phyloP scores from a whole-genome alignment of 352 stramenopile genomes.

The Globisporangium polare region DNA sequence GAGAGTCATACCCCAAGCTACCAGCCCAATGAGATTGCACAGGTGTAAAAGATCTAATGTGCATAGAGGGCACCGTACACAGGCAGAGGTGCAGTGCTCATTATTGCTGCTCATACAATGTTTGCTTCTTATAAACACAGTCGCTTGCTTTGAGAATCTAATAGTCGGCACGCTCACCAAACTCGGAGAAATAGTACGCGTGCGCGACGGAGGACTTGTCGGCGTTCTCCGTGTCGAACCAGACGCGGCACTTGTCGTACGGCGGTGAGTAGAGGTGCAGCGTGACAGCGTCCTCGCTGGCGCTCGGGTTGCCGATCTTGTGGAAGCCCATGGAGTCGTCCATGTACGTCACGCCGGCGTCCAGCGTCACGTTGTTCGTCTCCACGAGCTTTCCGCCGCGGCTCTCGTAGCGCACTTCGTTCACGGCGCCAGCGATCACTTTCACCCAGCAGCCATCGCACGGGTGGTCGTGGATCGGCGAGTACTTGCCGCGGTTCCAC shows the following conservation, averaged over 20 bases:
- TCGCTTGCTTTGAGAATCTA: slow-evolving; percentile 11
- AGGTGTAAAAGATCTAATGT: no score
- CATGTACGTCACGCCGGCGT: slow-evolving; percentile 46
- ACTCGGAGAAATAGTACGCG: slow-evolving; percentile 76
- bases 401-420: slow-evolving; percentile 66
- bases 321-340: slow-evolving; percentile 77
- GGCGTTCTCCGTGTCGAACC: slow-evolving; percentile 58
- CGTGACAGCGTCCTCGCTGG: slow-evolving; percentile 46
- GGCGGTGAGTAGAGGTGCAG: slow-evolving; percentile 85
- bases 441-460: slow-evolving; percentile 85
- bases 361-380: slow-evolving; percentile 26
- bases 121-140: neutral
- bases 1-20: neutral
- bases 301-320: slow-evolving; percentile 71
- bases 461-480: slow-evolving; percentile 86
- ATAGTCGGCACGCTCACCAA: slow-evolving; percentile 50
- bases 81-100: neutral
- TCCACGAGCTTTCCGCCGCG: slow-evolving; percentile 22
- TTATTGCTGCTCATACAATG: neutral
- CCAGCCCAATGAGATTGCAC: neutral
- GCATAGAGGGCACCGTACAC: neutral
- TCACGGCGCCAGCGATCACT: slow-evolving; percentile 58
- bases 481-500: slow-evolving; percentile 84
- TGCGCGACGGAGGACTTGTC: slow-evolving; percentile 54
- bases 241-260: slow-evolving; percentile 76